Base-by-base conservation (phyloP, 1,284 basidiomycete species). In the Papiliotrema laurentii region DNA sequence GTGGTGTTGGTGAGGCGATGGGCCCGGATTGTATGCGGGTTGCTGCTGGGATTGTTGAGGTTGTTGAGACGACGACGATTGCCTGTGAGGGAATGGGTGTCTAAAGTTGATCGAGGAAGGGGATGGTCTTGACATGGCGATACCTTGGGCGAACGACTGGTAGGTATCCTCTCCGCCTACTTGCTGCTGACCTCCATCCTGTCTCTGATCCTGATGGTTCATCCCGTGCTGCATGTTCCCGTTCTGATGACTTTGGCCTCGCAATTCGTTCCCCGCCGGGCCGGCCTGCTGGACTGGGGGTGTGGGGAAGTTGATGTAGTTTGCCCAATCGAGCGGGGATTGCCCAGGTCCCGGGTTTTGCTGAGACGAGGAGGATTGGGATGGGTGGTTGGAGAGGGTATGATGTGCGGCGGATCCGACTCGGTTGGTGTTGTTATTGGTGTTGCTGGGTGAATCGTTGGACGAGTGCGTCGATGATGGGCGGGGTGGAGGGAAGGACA, bases 231-330 rank as follows among this genome's bases (percentile, higher is more conserved):
- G n/a, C 5, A n/a, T 34, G 24, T 39, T 30, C 34, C 25, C 33
- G 16, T 26, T 5, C 5, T 26, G 13, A 9, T 27, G 26, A 9
- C 22, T 39, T 22, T 35, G 39, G 4, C 28, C 21, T 26, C 49
- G 43, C 42, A 52, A 49, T 21, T 54, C 55, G 25, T 56, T 58
- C 11, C 43, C 33, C 7, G 50, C 51, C 7, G 52, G 39, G 3
- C 43, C 57, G 50, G 25, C 45, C 22, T 34, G 49, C 34, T 45
- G 49, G 13, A 58, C 60, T 5, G 59, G 62, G 7, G 68, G 63
- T 2, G 68, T 64, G 11, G 61, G 59, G 40, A 68, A 68, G 21
- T 63, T 63, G 45, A 70, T 59, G 43, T 59, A 70, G 36, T 57
- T 62, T 7, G 61, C 49, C 58, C 67, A 60, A 47, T 70, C 68